A percentile compares a stretch with the other conserved stretches of the same genome.
phyloP scores from a whole-genome alignment of 257 asterid genomes.

The Scutellaria minor region DNA sequence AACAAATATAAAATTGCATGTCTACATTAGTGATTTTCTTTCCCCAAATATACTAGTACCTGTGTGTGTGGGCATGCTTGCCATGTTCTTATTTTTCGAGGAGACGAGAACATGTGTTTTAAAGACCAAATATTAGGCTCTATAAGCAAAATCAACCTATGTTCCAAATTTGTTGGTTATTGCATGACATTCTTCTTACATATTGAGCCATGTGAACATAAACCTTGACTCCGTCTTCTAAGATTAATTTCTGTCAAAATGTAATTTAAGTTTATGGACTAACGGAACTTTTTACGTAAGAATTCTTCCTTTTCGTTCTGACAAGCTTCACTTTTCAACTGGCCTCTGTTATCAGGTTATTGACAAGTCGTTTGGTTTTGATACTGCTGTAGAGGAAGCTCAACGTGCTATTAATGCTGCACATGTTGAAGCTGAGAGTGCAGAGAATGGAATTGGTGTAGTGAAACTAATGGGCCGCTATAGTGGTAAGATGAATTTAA shows the following conservation, averaged over 20 bases:
- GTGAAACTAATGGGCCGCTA: conserved; percentile 82
- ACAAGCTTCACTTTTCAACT: conserved; percentile 20
- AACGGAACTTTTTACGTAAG: conserved; percentile 7
- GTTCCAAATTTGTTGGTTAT: conserved; percentile 27
- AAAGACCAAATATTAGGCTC: conserved; percentile 13
- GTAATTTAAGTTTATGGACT: conserved; percentile 7
- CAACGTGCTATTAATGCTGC: conserved; percentile 86
- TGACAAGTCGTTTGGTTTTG: conserved; percentile 81
- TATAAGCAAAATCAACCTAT: conserved; percentile 3
- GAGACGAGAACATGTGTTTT: neutral
- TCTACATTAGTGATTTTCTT: conserved; percentile 1
- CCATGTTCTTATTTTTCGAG: too few species aligned
- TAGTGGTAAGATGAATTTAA: conserved; percentile 51
- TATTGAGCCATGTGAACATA: neutral
- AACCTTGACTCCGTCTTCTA: conserved; percentile 26
- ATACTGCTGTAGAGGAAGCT: conserved; percentile 86
- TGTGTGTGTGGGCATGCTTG: neutral
- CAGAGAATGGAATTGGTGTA: conserved; percentile 76
- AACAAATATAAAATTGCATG: neutral
- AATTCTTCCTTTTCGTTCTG: conserved; percentile 28
- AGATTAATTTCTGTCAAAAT: neutral
- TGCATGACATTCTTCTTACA: conserved; percentile 29
- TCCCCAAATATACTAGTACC: neutral
- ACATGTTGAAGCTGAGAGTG: conserved; percentile 81
- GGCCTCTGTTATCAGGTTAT: conserved; percentile 58